A percentile compares a stretch with the other conserved stretches of the same genome.
phyloP scores from a whole-genome alignment of 768 basidiomycete species.

The Astraeus odoratus region DNA sequence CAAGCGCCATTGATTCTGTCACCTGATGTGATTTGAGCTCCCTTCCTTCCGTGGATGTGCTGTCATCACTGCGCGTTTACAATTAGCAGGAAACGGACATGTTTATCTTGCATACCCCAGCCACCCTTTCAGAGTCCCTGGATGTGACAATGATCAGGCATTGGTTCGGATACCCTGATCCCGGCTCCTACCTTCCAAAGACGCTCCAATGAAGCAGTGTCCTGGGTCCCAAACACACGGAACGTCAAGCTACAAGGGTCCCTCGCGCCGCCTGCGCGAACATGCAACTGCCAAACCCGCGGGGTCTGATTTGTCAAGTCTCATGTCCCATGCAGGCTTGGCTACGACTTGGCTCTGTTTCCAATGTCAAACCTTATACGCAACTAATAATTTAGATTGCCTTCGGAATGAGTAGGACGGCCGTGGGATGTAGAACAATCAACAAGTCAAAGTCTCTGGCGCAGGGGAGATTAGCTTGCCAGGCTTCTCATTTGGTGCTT shows the following conservation, averaged over 20 bases:
- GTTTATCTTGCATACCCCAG: not conserved
- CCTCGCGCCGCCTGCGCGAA: too few relatives aligned
- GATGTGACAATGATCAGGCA: not conserved
- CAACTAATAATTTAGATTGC: too few relatives aligned
- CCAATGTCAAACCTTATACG: too few relatives aligned
- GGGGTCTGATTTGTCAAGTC: too few relatives aligned
- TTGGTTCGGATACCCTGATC: not conserved
- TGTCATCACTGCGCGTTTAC: not conserved
- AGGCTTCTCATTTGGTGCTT: too few relatives aligned
- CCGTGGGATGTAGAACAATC: too few relatives aligned
- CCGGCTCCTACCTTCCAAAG: slow-evolving; percentile 1
- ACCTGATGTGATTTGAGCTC: slow-evolving; percentile 19
- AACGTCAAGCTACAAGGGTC: not conserved
- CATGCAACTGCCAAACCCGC: too few relatives aligned
- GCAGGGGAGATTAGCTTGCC: too few relatives aligned
- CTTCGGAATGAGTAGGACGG: too few relatives aligned
- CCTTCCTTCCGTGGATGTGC: not conserved
- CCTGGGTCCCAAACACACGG: slow-evolving; percentile 14
- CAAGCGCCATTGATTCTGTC: slow-evolving; percentile 1
- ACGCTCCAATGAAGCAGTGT: slow-evolving; percentile 12
- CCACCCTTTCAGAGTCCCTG: not conserved
- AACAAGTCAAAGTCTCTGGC: too few relatives aligned
- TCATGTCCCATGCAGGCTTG: too few relatives aligned
- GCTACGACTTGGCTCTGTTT: too few relatives aligned
- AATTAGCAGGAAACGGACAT: not conserved